Evolutionary conservation across 495 filamentous ascomycete genomes (phyloP).

Genomic region (Cetradonia linearis): DNA sequence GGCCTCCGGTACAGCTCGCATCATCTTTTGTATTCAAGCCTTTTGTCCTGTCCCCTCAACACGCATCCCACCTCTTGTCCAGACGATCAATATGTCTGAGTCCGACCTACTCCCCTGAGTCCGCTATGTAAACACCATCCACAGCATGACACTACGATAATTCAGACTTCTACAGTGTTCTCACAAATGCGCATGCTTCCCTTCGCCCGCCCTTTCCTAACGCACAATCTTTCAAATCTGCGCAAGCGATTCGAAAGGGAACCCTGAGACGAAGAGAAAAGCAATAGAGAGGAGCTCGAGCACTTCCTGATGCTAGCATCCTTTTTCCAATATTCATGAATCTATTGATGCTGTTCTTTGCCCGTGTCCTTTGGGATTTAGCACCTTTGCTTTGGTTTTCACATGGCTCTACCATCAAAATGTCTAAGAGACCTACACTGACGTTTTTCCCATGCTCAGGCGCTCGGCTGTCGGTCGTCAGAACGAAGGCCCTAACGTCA

Average conservation of each 20-base stretch:
- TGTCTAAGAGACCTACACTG: background rate
- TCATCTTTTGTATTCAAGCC: too few relatives aligned
- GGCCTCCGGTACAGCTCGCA: background rate
- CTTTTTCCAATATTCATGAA: background rate
- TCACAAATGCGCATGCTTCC: background rate
- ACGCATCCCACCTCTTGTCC: background rate
- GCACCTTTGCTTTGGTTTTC: background rate
- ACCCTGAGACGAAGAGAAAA: background rate
- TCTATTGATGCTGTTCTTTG: background rate
- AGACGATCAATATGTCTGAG: too few relatives aligned
- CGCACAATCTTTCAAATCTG: background rate
- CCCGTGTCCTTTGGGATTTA: background rate
- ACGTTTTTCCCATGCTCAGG: conserved; percentile 12
- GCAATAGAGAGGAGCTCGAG: background rate
- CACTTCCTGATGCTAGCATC: background rate
- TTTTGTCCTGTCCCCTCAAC: background rate
- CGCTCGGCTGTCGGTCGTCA: conserved; percentile 30
- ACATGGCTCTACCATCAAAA: background rate
- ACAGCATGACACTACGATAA: too few relatives aligned
- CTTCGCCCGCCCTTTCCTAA: background rate
- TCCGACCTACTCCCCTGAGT: too few relatives aligned
- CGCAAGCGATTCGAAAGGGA: background rate
- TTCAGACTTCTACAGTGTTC: too few relatives aligned
- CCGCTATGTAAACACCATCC: too few relatives aligned
- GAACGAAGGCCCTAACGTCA: conserved; percentile 38